These are phyloP conservation scores for Macrolepiota albuminosa DNA, from an alignment of 768 basidiomycete genomes.

Conservation along the genomic window DNA sequence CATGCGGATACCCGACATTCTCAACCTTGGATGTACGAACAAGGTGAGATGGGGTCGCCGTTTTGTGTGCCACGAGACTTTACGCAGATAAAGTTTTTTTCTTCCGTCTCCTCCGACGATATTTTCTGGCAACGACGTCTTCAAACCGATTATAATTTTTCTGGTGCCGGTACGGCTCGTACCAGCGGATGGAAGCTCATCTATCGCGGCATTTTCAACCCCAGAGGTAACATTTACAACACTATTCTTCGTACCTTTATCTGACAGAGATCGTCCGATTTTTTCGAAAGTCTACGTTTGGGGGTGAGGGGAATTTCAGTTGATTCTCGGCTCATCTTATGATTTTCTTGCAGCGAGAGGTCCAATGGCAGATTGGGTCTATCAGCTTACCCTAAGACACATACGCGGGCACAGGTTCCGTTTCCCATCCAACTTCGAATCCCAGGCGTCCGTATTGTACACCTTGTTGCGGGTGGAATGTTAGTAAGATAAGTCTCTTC, in stretches of 20 bases:
- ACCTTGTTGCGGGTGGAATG: slow-evolving; percentile 80
- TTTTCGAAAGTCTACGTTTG: slow-evolving; percentile 40
- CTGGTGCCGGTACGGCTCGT: slow-evolving; percentile 65
- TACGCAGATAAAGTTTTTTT: slow-evolving; percentile 42
- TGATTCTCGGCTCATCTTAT: slow-evolving; percentile 1
- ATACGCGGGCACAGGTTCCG: slow-evolving; percentile 38
- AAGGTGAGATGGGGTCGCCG: slow-evolving; percentile 29
- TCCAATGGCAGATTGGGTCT: slow-evolving; percentile 64
- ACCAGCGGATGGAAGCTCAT: slow-evolving; percentile 77
- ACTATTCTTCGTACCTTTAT: neutral
- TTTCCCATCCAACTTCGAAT: slow-evolving; percentile 62
- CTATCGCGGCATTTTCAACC: slow-evolving; percentile 64
- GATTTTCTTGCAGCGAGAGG: slow-evolving; percentile 40
- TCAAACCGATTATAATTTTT: slow-evolving; percentile 72
- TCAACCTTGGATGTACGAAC: slow-evolving; percentile 56
- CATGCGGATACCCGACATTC: slow-evolving; percentile 50
- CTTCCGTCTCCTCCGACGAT: slow-evolving; percentile 59
- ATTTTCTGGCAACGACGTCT: slow-evolving; percentile 76
- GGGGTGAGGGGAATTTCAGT: slow-evolving; percentile 31
- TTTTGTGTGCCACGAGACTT: neutral
- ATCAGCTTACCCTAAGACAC: slow-evolving; percentile 26
- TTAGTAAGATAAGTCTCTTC: slow-evolving; percentile 28
- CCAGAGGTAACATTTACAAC: slow-evolving; percentile 51
- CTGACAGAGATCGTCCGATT: neutral
- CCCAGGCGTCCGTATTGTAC: slow-evolving; percentile 60